phyloP scores from a whole-genome alignment of 2,329 filamentous ascomycete genomes.

The Aspergillus ibericus region DNA sequence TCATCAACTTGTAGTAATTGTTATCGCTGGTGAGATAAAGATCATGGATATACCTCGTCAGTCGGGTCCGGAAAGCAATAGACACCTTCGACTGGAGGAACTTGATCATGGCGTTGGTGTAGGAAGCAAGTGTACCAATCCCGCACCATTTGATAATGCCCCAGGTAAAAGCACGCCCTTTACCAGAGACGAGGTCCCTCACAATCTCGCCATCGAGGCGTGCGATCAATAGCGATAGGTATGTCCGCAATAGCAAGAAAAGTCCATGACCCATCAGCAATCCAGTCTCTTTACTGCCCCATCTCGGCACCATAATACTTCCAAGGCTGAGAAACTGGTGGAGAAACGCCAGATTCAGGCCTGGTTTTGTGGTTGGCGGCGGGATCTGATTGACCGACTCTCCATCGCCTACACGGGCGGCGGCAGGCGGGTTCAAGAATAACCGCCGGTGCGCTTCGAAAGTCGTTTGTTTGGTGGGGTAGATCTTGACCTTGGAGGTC shows the following conservation, averaged over 20 bases:
- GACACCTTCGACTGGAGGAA: conserved; percentile 97
- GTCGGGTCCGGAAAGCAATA: conserved; percentile 91
- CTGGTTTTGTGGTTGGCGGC: conserved; percentile 86
- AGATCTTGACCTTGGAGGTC: conserved; percentile 87
- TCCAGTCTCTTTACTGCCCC: conserved; percentile 93
- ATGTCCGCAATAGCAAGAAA: conserved; percentile 89
- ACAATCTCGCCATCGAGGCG: conserved; percentile 95
- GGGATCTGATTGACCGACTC: conserved; percentile 65
- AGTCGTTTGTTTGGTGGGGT: conserved; percentile 85
- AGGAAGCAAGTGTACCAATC: conserved; percentile 87
- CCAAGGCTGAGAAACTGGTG: conserved; percentile 95
- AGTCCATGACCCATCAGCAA: conserved; percentile 83
- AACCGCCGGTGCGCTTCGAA: conserved; percentile 94
- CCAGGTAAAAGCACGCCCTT: conserved; percentile 83
- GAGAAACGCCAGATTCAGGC: conserved; percentile 89
- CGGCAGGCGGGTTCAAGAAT: conserved; percentile 86
- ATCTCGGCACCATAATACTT: conserved; percentile 96
- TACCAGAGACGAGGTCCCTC: conserved; percentile 90
- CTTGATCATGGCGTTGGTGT: conserved; percentile 99
- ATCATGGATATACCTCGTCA: conserved; percentile 96
- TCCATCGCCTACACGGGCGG: conserved; percentile 72
- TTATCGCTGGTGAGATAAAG: conserved; percentile 91
- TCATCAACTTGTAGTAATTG: conserved; percentile 94
- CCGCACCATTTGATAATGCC: conserved; percentile 95
- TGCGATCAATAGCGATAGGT: conserved; percentile 89